Evolutionary conservation across 495 filamentous ascomycete genomes (phyloP).

Genomic region (Talaromyces borbonicus): DNA sequence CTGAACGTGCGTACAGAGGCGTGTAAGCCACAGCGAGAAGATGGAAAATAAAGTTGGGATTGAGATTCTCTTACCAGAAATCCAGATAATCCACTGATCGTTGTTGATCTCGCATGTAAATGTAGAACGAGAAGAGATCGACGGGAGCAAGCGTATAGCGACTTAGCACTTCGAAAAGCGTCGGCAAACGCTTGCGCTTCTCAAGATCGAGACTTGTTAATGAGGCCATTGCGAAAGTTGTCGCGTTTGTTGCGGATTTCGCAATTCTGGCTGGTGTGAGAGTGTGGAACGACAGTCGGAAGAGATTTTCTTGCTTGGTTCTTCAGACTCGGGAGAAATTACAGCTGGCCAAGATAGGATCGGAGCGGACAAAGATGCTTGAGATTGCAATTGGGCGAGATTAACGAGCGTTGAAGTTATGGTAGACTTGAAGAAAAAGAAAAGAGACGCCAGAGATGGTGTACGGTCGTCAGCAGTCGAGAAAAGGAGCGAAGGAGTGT

Average conservation of each 20-base stretch:
- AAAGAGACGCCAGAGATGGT: too few species aligned
- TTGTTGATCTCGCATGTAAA: constrained; percentile 98
- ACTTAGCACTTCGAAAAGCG: constrained; percentile 88
- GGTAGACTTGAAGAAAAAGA: too few species aligned
- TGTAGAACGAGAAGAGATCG: constrained; percentile 97
- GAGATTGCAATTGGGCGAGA: too few species aligned
- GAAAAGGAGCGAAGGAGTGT: background rate
- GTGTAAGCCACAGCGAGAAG: too few species aligned
- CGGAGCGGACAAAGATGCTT: too few species aligned
- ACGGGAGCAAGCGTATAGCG: constrained; percentile 84
- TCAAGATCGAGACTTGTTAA: constrained; percentile 5
- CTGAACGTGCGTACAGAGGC: too few species aligned
- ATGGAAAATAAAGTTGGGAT: constrained; percentile 68
- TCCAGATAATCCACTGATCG: constrained; percentile 95
- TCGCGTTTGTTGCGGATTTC: background rate
- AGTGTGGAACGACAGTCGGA: background rate
- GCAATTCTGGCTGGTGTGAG: background rate
- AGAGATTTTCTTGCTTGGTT: too few species aligned
- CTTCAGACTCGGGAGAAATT: too few species aligned
- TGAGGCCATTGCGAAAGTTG: background rate
- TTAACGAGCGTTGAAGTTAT: too few species aligned
- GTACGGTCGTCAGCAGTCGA: too few species aligned
- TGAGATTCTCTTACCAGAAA: constrained; percentile 64
- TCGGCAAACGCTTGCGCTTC: constrained; percentile 74
- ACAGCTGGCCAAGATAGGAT: too few species aligned